Percentiles rank a stretch among this genome's conserved stretches.
Conservation (phyloP, 306 rosid species). For the Carpinus viminea region DNA sequence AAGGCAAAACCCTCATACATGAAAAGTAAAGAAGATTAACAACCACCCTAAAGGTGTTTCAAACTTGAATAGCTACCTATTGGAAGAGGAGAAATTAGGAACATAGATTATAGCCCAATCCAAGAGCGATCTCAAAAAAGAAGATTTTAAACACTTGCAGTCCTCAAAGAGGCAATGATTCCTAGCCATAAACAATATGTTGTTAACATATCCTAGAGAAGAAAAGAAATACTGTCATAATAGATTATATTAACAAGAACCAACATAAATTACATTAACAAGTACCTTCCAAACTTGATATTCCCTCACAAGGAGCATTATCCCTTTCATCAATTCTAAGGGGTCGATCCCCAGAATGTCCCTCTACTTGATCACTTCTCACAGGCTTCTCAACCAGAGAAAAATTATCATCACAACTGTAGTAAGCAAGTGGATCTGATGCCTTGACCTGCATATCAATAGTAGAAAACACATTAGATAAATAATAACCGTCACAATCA, state of each 20-base stretch:
- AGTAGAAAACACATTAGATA: slow-evolving; percentile 10
- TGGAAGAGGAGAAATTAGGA: too few relatives aligned
- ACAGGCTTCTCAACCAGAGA: slow-evolving; percentile 35
- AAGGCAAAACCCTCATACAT: too few relatives aligned
- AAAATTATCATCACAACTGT: slow-evolving; percentile 76
- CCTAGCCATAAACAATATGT: too few relatives aligned
- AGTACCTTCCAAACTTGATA: slow-evolving; percentile 62
- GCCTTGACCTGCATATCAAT: slow-evolving; percentile 42
- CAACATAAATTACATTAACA: slow-evolving; percentile 35
- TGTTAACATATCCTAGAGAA: slow-evolving; percentile 11
- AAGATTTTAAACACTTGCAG: too few relatives aligned
- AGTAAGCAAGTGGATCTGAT: slow-evolving; percentile 61
- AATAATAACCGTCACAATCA: slow-evolving; percentile 3
- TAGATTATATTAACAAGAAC: slow-evolving; percentile 31
- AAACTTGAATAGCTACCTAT: too few relatives aligned
- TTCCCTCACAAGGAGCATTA: slow-evolving; percentile 33
- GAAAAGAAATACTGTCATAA: slow-evolving; percentile 24
- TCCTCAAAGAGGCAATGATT: too few relatives aligned
- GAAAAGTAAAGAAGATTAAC: too few relatives aligned
- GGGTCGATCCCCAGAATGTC: slow-evolving; percentile 31
- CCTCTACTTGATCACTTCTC: slow-evolving; percentile 34
- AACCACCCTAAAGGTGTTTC: too few relatives aligned
- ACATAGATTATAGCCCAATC: too few relatives aligned
- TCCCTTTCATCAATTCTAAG: slow-evolving; percentile 27
- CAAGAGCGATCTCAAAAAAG: too few relatives aligned